A percentile compares a stretch with the other conserved stretches of the same genome.
phyloP scores from a whole-genome alignment of 1,284 basidiomycete species.

The Abortiporus biennis region DNA sequence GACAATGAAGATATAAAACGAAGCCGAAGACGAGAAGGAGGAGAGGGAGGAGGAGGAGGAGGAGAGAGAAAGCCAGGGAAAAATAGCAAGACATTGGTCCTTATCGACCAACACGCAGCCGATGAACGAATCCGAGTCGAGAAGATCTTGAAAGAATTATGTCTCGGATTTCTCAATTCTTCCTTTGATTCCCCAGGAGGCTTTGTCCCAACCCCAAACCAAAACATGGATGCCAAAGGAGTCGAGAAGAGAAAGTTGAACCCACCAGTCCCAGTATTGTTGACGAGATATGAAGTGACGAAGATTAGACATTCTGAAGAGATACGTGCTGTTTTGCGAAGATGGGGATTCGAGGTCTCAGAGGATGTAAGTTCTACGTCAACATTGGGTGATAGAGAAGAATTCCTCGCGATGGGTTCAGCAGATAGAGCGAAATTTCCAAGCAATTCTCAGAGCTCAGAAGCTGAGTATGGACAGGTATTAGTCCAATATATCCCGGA shows the following conservation, averaged over 20 bases:
- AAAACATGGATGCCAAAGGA: constrained; percentile 13
- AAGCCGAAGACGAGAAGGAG: constrained; percentile 7
- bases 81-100: constrained; percentile 42
- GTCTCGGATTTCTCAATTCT: constrained; percentile 52
- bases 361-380: neutral
- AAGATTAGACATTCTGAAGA: constrained; percentile 36
- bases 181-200: neutral
- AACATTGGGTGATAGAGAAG: no score
- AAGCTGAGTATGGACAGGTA: constrained; percentile 48
- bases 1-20: neutral
- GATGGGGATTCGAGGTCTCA: constrained; percentile 51
- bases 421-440: no score
- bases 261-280: constrained; percentile 51
- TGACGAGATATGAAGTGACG: constrained; percentile 57
- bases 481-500: constrained; percentile 54
- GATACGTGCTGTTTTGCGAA: constrained; percentile 43
- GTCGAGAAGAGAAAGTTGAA: constrained; percentile 36
- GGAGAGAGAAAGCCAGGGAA: constrained; percentile 5
- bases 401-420: no score
- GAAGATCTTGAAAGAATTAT: constrained; percentile 66
- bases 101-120: constrained; percentile 95
- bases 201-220: neutral
- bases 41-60: no score
- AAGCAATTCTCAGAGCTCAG: no score
- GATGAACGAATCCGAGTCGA: constrained; percentile 91